Evolutionary conservation across 257 asterid genomes (phyloP), one percentile per base, ranked within the genome.

Genomic region (Gynochthodes officinalis): DNA sequence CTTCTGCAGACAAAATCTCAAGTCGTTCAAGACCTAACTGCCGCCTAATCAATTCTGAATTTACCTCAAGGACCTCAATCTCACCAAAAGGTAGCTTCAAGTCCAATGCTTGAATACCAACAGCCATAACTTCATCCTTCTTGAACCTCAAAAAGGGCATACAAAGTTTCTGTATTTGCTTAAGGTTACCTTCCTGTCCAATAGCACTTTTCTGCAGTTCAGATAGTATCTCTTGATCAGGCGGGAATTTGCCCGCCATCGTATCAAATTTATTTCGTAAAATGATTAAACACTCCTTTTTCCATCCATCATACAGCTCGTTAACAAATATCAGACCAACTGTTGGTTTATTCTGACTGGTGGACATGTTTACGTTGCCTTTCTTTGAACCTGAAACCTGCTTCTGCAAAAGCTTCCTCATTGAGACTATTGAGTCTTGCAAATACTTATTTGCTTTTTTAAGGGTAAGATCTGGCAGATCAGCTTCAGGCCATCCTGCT

Each of bases 61-160:
- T 93, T 77, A 76, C 83, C 27, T 10, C 66, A 6, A 91, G 92
- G 68, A 90, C 97, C 63, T 85, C 92, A 35, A 88, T 78, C 80
- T 93, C 96, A 18, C 96, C 93, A 42, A 93, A 93, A 18, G 97
- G 98, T 52, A 91, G 82, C 82, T 73, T 93, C 84, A 89, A 62
- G 43, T 86, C 92, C 81, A 93, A 66, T 2, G 96, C 96, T 14
- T 91, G 91, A 33, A 74, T 88, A 25, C 97, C 96, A 6, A 91
- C 92, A 1, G 81, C 70, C 79, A 71, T 81, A 15, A 81, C 96
- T 75, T 93, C 97, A 33, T 87, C 94, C 76, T 91, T 91, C 84
- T 91, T 93, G 85, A 86, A 88, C 89, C 94, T 91, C 85, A 93
- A 58, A 73, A 93, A 91, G 5, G 96, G 96, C 98, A 89, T 89